Evolutionary conservation across 495 filamentous ascomycete species (phyloP).

Genomic region (Pseudomonodictys pantanalensis): DNA sequence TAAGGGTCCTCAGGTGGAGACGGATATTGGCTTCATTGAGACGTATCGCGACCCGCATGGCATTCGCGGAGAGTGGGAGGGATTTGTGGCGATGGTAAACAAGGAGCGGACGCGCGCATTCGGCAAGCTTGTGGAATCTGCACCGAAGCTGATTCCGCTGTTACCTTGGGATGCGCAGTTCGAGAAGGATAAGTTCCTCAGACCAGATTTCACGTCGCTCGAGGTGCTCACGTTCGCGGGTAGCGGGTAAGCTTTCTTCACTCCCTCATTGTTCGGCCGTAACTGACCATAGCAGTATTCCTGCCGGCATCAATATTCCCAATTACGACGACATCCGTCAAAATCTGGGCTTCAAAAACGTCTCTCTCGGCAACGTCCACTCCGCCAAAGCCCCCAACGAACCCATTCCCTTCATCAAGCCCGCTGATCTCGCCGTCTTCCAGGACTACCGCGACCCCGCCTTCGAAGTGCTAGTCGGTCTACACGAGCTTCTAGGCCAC

Average conservation of each 20-base stretch:
- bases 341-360: slow-evolving; percentile 96
- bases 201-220: slow-evolving; percentile 79
- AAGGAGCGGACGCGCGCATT: slow-evolving; percentile 90
- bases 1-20: slow-evolving; percentile 83
- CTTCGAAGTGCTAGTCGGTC: slow-evolving; percentile 92
- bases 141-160: slow-evolving; percentile 78
- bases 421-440: slow-evolving; percentile 71
- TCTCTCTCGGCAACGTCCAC: slow-evolving; percentile 85
- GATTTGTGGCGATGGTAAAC: slow-evolving; percentile 77
- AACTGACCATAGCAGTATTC: slow-evolving; percentile 54
- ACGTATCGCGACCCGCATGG: slow-evolving; percentile 94
- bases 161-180: slow-evolving; percentile 86
- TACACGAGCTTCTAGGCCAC: slow-evolving; percentile 94
- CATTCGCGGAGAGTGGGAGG: slow-evolving; percentile 95
- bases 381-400: slow-evolving; percentile 87
- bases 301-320: slow-evolving; percentile 76
- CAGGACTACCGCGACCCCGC: slow-evolving; percentile 75
- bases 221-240: slow-evolving; percentile 64
- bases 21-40: slow-evolving; percentile 92
- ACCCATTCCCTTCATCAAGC: slow-evolving; percentile 79
- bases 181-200: slow-evolving; percentile 91
- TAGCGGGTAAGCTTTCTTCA: slow-evolving; percentile 48
- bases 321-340: slow-evolving; percentile 96
- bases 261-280: slow-evolving; percentile 5
- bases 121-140: slow-evolving; percentile 73